Evolutionary conservation across 2,329 filamentous ascomycete genomes (phyloP), one percentile per base, ranked within the genome.

Genomic region (Epichloe festucae): DNA sequence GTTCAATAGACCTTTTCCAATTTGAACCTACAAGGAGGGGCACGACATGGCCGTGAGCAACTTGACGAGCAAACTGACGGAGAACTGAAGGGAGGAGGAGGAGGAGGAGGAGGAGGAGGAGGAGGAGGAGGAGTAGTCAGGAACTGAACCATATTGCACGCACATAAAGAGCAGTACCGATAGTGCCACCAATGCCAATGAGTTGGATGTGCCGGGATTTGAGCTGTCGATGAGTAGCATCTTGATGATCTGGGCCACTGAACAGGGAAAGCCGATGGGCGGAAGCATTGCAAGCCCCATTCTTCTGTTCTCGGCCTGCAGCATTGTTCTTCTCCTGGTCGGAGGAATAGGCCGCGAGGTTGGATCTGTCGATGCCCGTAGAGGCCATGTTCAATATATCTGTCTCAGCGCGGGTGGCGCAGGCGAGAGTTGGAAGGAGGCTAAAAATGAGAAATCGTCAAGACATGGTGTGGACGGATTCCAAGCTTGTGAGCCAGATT

Each of bases 161-260:
- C 58, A 81, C 76, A 60, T 73, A 81, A 3, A 82, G 66, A 15
- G 76, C 78, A 1, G 78, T 84, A 17, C 81, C 80, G 55, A 84
- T 82, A 6, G 79, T 82, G 0, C 79, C 81, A 40, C 80, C 81
- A 52, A 84, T 83, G 35, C 76, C 79, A 59, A 79, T 79, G 35
- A 80, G 66, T 59, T 81, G 77, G 45, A 81, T 78, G 56, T 80
- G 76, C 1, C 77, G 72, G 21, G 74, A 65, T 61, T 78, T 79
- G 55, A 80, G 71, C 53, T 65, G 72, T 46, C 77, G 72, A 48
- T 78, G 73, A 1, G 75, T 78, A 8, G 69, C 59, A 53, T 75
- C 72, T 17, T 55, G 50, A 14, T 54, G 50, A 14, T 54, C 59
- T 40, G 54, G 35, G n/a, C 48, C 51, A 38, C 52, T 53, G 39